Evolutionary conservation across 2,329 filamentous ascomycete genomes (phyloP).

Genomic region (Aspergillus sp.): DNA sequence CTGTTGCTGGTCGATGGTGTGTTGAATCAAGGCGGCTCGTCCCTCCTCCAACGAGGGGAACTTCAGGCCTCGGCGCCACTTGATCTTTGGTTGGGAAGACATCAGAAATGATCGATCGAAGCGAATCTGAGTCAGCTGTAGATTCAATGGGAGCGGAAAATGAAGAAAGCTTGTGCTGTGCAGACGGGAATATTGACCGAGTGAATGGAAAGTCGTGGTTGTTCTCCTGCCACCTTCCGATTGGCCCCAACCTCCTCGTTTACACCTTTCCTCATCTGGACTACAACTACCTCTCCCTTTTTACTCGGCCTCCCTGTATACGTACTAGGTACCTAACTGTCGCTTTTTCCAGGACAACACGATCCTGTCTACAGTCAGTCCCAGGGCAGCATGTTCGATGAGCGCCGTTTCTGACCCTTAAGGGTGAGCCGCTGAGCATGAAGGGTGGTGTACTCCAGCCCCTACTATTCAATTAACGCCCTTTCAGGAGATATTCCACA

Average conservation of each 20-base stretch:
- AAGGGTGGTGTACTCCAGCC: no score
- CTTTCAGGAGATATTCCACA: no score
- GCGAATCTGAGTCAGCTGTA: background rate
- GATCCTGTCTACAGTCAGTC: no score
- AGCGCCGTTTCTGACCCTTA: background rate
- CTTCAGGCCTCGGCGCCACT: background rate
- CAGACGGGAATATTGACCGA: background rate
- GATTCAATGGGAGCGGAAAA: background rate
- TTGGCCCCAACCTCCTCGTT: background rate
- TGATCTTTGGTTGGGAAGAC: background rate
- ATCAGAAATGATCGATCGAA: background rate
- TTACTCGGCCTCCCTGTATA: no score
- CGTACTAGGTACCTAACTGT: no score
- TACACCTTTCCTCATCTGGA: background rate
- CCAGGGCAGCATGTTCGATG: background rate
- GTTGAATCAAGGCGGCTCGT: background rate
- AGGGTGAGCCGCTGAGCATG: background rate
- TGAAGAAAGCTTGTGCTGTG: background rate
- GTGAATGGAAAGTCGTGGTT: background rate
- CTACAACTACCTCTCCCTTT: no score
- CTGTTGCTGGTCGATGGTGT: background rate
- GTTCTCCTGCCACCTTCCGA: background rate
- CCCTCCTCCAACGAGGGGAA: constrained; percentile 2
- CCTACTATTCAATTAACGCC: no score
- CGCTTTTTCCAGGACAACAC: no score